Evolutionary conservation across 2,329 filamentous ascomycete genomes (phyloP).

Genomic region (Hansfordia pulvinata): DNA sequence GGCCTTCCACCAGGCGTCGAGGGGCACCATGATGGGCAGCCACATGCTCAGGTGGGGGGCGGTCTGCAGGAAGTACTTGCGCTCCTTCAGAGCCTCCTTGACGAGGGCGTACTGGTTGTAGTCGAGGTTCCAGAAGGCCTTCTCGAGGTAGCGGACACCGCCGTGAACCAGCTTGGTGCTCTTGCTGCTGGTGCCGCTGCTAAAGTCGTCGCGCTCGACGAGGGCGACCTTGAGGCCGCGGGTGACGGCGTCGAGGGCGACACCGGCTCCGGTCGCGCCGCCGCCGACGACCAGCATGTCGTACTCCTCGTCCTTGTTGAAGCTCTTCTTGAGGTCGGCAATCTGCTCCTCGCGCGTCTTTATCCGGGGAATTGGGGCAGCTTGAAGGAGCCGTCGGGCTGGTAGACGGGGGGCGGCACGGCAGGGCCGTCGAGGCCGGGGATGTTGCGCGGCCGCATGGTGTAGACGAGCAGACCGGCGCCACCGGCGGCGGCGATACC

Average conservation of each 20-base stretch:
- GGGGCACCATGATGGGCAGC: slow-evolving; percentile 64
- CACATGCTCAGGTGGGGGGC: slow-evolving; percentile 61
- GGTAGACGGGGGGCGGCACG: slow-evolving; percentile 58
- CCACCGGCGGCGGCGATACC: slow-evolving; percentile 25
- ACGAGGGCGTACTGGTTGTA: slow-evolving; percentile 61
- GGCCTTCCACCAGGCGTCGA: slow-evolving; percentile 65
- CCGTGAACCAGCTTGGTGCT: slow-evolving; percentile 69
- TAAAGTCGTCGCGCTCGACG: slow-evolving; percentile 62
- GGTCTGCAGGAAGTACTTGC: slow-evolving; percentile 62
- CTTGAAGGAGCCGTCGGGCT: slow-evolving; percentile 52
- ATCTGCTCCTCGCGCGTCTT: slow-evolving; percentile 53
- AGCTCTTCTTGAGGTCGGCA: slow-evolving; percentile 37
- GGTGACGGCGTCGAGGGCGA: slow-evolving; percentile 59
- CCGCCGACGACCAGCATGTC: slow-evolving; percentile 60
- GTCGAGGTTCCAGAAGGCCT: slow-evolving; percentile 64
- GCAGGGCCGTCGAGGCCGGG: slow-evolving; percentile 54
- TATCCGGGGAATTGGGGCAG: slow-evolving; percentile 52
- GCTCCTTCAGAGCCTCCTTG: slow-evolving; percentile 58
- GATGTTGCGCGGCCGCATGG: slow-evolving; percentile 58
- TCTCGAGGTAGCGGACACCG: slow-evolving; percentile 61
- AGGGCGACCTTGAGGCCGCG: slow-evolving; percentile 59
- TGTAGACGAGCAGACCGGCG: slow-evolving; percentile 31
- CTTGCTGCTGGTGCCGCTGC: slow-evolving; percentile 60
- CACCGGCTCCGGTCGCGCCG: slow-evolving; percentile 57
- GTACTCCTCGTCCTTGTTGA: slow-evolving; percentile 36